Base-by-base conservation (phyloP, 495 filamentous ascomycete genomes). In the Hypoxylon intermedium region DNA sequence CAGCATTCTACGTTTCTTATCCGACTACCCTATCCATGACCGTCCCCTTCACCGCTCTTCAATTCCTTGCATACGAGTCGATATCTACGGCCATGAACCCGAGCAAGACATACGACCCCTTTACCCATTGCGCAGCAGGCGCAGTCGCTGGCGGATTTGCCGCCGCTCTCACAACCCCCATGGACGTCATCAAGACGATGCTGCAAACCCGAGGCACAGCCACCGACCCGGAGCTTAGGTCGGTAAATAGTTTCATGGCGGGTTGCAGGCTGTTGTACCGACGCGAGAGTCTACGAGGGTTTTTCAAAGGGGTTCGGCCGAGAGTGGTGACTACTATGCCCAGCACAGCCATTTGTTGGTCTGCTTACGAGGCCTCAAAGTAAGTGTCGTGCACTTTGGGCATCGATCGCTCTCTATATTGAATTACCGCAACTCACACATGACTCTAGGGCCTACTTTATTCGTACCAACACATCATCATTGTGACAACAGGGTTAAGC, bases 1-100 rank as follows among this genome's bases (percentile, higher is more conserved):
- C 84, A 16, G 94, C 94, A 34, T 99, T 99, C 80, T 99, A 98
- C 80, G 85, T 98, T 67, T 99, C 94, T 38, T 99, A 99, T 74
- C 94, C 94, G 6, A 99, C 95, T 18, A 98, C 94, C 7, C 81
- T 99, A 16, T 93, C 89, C 74, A 99, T 99, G 95, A 98, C 93
- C 7, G 91, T 99, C 20, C 94, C 94, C 6, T 97, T 97, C 75
- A 98, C 93, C 12, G 93, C 93, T 6, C 84, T 95, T 11, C 94
- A 98, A 73, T 97, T 98, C 73, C 88, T 93, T 53, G 92, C 92
- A 40, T 98, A 98, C 82, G 94, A 98, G 72, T 96, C 93, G 19
- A 87, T 98, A 55, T 96, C 93, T 1, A 97, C 95, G 62, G 70
- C 90, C 23, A 89, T 98, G 84, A 97, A 97, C 70, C 93, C 93